phyloP scores from a whole-genome alignment of 805 yeast species.

The Zygotorulaspora chibaensis region DNA sequence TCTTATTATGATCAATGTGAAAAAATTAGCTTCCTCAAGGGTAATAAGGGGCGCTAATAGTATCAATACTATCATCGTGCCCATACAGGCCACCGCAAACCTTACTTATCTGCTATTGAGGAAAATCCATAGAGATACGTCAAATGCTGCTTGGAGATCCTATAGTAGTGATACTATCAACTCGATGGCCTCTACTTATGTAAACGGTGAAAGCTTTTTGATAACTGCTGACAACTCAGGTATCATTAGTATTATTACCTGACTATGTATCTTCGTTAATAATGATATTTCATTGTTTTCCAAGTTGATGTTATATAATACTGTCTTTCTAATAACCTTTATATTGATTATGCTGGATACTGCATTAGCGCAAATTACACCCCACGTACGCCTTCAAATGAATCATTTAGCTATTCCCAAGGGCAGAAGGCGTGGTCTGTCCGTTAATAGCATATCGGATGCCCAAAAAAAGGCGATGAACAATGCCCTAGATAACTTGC shows the following conservation, averaged over 20 bases:
- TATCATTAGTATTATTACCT: slow-evolving; percentile 14
- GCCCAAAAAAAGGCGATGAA: slow-evolving; percentile 30
- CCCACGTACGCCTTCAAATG: slow-evolving; percentile 13
- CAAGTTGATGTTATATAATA: background rate
- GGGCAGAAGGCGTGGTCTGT: slow-evolving; percentile 31
- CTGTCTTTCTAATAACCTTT: too few species aligned
- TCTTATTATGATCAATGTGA: slow-evolving; percentile 19
- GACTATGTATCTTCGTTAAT: background rate
- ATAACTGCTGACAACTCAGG: slow-evolving; percentile 25
- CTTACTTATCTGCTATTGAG: slow-evolving; percentile 15
- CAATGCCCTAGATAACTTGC: slow-evolving; percentile 27
- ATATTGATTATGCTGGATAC: too few species aligned
- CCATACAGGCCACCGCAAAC: slow-evolving; percentile 22
- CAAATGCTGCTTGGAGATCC: background rate
- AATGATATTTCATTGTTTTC: background rate
- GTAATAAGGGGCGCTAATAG: slow-evolving; percentile 10
- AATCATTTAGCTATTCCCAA: slow-evolving; percentile 16
- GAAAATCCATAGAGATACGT: slow-evolving; percentile 2
- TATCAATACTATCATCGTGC: slow-evolving; percentile 4
- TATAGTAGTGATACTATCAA: slow-evolving; percentile 11
- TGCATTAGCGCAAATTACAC: background rate
- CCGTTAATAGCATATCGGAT: slow-evolving; percentile 29
- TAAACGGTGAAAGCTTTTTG: slow-evolving; percentile 6
- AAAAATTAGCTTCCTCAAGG: slow-evolving; percentile 11
- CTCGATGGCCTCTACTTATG: slow-evolving; percentile 2